Conservation (phyloP, 148 eudicot species). For the Talinum fruticosum region DNA sequence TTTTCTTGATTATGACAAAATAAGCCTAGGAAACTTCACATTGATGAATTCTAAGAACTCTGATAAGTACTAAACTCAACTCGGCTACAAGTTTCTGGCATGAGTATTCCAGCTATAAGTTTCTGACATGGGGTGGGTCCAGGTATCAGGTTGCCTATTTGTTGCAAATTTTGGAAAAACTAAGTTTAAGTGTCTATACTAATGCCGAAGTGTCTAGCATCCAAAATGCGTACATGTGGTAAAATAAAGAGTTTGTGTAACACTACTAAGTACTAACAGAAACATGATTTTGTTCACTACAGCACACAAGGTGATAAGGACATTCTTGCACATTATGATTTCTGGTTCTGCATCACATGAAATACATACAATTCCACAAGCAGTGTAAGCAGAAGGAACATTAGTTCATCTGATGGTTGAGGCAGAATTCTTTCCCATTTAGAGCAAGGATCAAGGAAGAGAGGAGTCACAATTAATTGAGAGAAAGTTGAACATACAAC, state of each 20-base stretch:
- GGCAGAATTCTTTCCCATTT: background rate
- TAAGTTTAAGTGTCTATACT: background rate
- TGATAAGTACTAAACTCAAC: background rate
- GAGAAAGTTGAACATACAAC: constrained; percentile 28
- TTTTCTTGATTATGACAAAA: background rate
- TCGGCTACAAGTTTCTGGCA: background rate
- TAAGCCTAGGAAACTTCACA: no score
- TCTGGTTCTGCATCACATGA: no score
- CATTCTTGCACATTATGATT: no score
- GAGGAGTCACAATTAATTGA: background rate
- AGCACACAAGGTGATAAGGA: background rate
- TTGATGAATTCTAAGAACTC: background rate
- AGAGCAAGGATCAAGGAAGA: constrained; percentile 1
- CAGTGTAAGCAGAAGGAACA: no score
- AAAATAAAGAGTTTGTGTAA: background rate
- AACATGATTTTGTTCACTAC: background rate
- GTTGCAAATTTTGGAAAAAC: no score
- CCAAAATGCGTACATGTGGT: background rate
- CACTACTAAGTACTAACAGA: background rate
- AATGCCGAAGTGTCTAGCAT: background rate
- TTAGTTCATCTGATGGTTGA: background rate
- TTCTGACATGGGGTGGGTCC: no score
- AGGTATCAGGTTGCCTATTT: no score
- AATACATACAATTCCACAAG: no score
- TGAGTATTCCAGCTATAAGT: background rate